phyloP scores from a whole-genome alignment of 2,329 filamentous ascomycete genomes.

The Lecanicillium sp. region DNA sequence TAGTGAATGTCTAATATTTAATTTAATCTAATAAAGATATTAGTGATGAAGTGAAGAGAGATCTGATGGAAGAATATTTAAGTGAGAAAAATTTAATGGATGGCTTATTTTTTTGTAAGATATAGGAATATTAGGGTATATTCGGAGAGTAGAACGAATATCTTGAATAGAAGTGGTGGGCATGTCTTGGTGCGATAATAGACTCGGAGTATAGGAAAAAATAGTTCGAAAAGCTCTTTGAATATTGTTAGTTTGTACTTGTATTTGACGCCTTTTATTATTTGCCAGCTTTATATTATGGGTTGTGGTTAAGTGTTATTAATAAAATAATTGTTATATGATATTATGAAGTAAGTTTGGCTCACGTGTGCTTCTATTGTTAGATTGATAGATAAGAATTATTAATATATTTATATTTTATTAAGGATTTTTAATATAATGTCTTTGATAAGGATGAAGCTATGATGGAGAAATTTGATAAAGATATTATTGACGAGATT shows the following conservation, averaged over 20 bases:
- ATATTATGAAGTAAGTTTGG: constrained; percentile 25
- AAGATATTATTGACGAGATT: constrained; percentile 27
- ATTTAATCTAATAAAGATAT: neutral
- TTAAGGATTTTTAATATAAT: constrained; percentile 27
- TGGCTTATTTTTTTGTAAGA: neutral
- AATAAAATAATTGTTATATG: constrained; percentile 3
- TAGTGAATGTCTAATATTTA: neutral
- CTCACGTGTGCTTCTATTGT: constrained; percentile 13
- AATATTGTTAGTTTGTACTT: neutral
- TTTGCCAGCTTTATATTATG: neutral
- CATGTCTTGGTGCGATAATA: neutral
- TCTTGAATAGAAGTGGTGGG: neutral
- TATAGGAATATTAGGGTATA: neutral
- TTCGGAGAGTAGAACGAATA: neutral
- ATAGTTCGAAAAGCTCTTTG: neutral
- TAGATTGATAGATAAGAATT: constrained; percentile 22
- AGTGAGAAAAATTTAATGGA: neutral
- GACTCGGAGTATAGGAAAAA: neutral
- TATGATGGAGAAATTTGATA: constrained; percentile 24
- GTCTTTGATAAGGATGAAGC: constrained; percentile 23
- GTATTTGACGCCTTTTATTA: neutral
- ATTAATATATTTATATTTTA: constrained; percentile 26
- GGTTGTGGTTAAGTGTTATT: neutral
- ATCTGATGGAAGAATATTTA: neutral
- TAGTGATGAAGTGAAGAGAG: neutral